A percentile compares a stretch with the other conserved stretches of the same genome.
Evolutionary conservation across 139 green algal genomes (phyloP).

Genomic region (Micractinium conductrix): DNA sequence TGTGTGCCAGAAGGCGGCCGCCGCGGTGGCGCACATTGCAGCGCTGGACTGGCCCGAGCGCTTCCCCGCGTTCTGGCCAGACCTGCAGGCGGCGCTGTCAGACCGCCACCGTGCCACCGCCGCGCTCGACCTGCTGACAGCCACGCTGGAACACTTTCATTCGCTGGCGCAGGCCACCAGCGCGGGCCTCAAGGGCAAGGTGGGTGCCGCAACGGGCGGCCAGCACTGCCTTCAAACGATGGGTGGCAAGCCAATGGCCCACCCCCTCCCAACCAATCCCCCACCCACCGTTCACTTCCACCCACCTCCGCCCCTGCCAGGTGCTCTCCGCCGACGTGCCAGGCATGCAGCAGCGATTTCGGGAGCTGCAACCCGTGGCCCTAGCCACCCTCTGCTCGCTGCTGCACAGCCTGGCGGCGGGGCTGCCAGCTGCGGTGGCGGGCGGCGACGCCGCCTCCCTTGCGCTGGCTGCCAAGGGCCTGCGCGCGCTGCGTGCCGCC

Average conservation of each 20-base stretch:
- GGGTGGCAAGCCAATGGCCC: neutral
- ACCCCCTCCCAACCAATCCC: neutral
- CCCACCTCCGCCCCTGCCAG: neutral
- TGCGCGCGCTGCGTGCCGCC: conserved; percentile 16
- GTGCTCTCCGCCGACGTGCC: conserved; percentile 20
- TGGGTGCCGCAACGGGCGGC: neutral
- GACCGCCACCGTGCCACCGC: neutral
- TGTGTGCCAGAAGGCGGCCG: conserved; percentile 16
- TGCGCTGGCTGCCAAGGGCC: neutral
- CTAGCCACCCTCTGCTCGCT: conserved; percentile 20
- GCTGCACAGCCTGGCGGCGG: neutral
- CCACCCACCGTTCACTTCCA: neutral
- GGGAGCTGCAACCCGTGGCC: conserved; percentile 13
- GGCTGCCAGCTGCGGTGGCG: neutral
- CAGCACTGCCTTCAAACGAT: neutral
- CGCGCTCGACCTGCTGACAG: conserved; percentile 14
- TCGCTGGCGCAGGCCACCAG: conserved; percentile 16
- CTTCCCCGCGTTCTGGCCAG: conserved; percentile 2
- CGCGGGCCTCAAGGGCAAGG: conserved; percentile 7
- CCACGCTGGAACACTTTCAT: conserved; percentile 29
- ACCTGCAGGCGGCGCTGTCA: conserved; percentile 15
- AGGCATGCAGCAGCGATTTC: neutral
- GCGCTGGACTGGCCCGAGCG: conserved; percentile 6
- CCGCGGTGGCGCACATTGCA: conserved; percentile 3
- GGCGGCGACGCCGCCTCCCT: neutral